Conservation (phyloP, 116 monocot species). For the Dioscorea cayenensis region DNA sequence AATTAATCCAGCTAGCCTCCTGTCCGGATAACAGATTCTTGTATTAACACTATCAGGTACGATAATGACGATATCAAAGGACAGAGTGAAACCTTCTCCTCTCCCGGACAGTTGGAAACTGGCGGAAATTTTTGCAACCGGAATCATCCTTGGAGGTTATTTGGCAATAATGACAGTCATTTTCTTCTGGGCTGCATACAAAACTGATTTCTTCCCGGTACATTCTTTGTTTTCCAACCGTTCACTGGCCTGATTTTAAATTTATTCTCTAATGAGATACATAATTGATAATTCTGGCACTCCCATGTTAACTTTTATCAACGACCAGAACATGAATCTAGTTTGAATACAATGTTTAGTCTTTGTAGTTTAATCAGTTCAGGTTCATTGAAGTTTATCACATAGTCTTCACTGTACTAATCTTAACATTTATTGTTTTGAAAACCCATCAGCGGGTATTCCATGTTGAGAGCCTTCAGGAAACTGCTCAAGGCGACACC, state of each 20-base stretch:
- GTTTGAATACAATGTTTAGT: too few relatives aligned
- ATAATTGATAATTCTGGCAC: background rate
- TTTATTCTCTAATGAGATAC: background rate
- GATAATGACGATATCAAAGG: conserved; percentile 99
- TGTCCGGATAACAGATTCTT: background rate
- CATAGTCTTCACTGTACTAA: background rate
- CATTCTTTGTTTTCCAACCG: background rate
- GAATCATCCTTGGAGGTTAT: conserved; percentile 84
- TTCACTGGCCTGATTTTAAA: background rate
- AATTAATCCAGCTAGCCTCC: too few relatives aligned
- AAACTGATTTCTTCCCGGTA: conserved; percentile 97
- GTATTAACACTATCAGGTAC: conserved; percentile 50
- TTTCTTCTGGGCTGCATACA: conserved; percentile 99
- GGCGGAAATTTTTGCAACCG: conserved; percentile 92
- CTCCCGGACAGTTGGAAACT: conserved; percentile 98
- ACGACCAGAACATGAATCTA: too few relatives aligned
- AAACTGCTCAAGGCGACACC: conserved; percentile 89
- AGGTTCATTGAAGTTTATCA: too few relatives aligned
- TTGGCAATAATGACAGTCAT: conserved; percentile 99
- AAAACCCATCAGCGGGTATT: conserved; percentile 51
- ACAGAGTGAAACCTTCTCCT: conserved; percentile 97
- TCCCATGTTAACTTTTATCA: background rate
- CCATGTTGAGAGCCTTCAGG: conserved; percentile 83
- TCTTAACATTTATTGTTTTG: background rate
- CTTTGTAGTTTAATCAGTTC: too few relatives aligned